These are phyloP conservation scores for Cercis canadensis DNA, from an alignment of 306 rosid species.

Conservation along the genomic window DNA sequence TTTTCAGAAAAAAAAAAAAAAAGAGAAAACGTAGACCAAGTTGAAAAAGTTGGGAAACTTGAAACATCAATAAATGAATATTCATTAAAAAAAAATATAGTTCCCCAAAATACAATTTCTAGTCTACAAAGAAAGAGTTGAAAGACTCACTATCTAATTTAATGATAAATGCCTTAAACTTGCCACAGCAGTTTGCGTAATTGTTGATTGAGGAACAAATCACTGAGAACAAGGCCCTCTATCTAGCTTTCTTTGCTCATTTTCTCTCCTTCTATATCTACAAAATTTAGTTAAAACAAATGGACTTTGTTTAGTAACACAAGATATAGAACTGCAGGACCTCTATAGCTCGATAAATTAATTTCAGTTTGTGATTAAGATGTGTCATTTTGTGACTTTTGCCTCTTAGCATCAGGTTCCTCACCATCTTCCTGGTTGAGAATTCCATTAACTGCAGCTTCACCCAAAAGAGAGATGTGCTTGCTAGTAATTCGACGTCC, in stretches of 20 bases:
- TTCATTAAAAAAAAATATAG: conserved; percentile 2
- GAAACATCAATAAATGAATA: too few species aligned
- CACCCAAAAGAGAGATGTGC: conserved; percentile 85
- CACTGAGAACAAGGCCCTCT: conserved; percentile 29
- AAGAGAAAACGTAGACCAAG: too few species aligned
- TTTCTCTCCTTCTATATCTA: conserved; percentile 17
- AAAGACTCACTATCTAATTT: conserved; percentile 25
- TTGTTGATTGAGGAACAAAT: conserved; percentile 13
- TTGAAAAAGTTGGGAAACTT: too few species aligned
- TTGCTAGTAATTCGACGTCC: conserved; percentile 91
- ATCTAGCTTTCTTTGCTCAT: conserved; percentile 2
- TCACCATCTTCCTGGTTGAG: conserved; percentile 62
- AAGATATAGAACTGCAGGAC: conserved; percentile 29
- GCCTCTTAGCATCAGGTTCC: conserved; percentile 70
- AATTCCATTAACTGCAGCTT: conserved; percentile 65
- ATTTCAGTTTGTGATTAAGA: conserved; percentile 35
- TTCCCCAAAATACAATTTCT: conserved; percentile 37
- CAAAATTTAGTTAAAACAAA: conserved; percentile 45
- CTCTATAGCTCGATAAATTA: conserved; percentile 26
- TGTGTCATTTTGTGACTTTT: conserved; percentile 52
- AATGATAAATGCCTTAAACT: conserved; percentile 30
- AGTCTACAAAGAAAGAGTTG: neutral
- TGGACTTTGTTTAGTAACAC: conserved; percentile 38
- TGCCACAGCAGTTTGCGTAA: conserved; percentile 36
- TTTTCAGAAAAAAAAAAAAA: too few species aligned